These are phyloP conservation scores for Rhodotorula sphaerocarpa DNA, from an alignment of 768 basidiomycete species.

Conservation along the genomic window DNA sequence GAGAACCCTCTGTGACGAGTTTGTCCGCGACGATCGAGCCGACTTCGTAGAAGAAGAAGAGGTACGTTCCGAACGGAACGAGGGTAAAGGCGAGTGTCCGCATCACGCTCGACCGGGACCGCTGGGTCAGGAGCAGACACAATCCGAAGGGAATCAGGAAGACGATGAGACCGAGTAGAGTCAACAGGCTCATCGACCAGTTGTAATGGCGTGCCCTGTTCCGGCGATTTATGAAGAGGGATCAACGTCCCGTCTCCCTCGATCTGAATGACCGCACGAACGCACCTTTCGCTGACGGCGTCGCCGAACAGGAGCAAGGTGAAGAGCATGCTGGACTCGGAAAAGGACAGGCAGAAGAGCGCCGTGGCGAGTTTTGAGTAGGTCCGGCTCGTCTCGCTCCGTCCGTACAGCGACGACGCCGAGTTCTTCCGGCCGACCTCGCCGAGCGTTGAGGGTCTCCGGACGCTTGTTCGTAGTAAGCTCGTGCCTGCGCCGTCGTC, in stretches of 20 bases:
- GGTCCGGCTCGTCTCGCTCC: not conserved
- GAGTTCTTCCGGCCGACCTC: not conserved
- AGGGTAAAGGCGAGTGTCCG: slow-evolving; percentile 35
- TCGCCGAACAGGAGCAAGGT: slow-evolving; percentile 38
- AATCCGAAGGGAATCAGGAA: slow-evolving; percentile 38
- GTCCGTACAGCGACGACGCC: not conserved
- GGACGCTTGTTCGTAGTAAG: not conserved
- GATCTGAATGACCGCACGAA: not conserved
- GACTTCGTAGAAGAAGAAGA: slow-evolving; percentile 35
- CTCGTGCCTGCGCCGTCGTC: too few species aligned
- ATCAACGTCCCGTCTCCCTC: too few species aligned
- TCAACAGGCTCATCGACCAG: slow-evolving; percentile 38
- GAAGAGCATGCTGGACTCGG: slow-evolving; percentile 38
- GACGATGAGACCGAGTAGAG: slow-evolving; percentile 37
- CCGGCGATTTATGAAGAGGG: not conserved
- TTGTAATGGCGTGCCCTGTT: slow-evolving; percentile 36
- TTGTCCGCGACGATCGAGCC: slow-evolving; percentile 27
- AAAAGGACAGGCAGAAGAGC: slow-evolving; percentile 39
- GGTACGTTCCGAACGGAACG: slow-evolving; percentile 35
- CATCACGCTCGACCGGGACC: slow-evolving; percentile 15
- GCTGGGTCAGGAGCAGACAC: slow-evolving; percentile 36
- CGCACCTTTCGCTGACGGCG: slow-evolving; percentile 32
- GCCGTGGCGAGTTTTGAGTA: slow-evolving; percentile 13
- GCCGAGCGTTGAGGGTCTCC: too few species aligned
- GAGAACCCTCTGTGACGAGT: slow-evolving; percentile 35